Evolutionary conservation across 108 stramenopile genomes (phyloP), one percentile per base, ranked within the genome.

Genomic region (Hondaea fermentalgiana): DNA sequence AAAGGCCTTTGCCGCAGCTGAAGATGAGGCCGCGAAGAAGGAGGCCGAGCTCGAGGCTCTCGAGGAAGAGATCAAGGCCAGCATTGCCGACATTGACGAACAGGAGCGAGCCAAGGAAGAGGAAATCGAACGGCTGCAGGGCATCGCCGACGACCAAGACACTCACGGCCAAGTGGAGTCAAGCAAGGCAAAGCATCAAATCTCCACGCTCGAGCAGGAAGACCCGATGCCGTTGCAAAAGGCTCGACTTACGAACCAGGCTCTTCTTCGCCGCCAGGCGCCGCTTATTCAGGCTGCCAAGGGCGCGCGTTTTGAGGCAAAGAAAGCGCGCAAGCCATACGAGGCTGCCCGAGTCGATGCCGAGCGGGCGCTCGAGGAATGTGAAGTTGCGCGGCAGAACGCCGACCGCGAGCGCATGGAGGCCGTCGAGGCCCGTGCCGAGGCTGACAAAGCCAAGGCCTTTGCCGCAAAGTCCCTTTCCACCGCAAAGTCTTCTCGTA

Each of bases 191-290:
- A 83, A 53, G 51, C 76, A 83, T 23, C 76, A 3, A 23, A 83
- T 83, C 4, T n/a, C 49, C 51, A 83, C 76, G 6, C 23, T 83
- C 14, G 43, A 83, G 49, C 76, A 83, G 4, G 76, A 83, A 23
- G 76, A 83, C 51, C 76, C 76, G 10, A 23, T 53, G n/a, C 76
- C 76, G 10, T 83, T 83, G 76, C 76, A 53, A 83, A 83, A 83
- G 51, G 76, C 76, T 6, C 19, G 28, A 6, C n/a, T 83, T 2
- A 83, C 76, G 43, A 47, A 83, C 45, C 43, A 83, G 51, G 76
- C 76, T 53, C 51, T 83, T 12, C 51, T 83, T 43, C 45, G 51
- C n/a, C 45, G 51, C 45, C 76, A 83, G 51, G 49, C 45, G 10
- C 76, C 76, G n/a, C 51, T 83, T 16, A 83, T 83, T 4, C 76